Conservation (phyloP, 345 rosid genomes). For the Salix viminalis region DNA sequence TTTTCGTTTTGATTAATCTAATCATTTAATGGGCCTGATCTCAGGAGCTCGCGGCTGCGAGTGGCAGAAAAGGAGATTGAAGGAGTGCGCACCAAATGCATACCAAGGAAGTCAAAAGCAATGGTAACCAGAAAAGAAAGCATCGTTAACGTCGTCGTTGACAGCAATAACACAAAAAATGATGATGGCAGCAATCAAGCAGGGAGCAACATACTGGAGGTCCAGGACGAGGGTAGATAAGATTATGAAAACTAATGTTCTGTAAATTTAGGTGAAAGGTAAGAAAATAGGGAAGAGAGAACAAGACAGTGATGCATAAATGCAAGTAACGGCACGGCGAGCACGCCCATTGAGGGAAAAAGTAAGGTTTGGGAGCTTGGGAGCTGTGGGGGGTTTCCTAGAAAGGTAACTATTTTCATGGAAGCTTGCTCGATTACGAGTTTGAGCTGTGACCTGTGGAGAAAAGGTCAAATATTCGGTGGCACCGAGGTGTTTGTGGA, state of each 20-base stretch:
- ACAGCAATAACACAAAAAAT: not conserved
- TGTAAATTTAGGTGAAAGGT: not conserved
- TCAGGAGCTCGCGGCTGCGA: slow-evolving; percentile 44
- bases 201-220: slow-evolving; percentile 9
- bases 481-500: not conserved
- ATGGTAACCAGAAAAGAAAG: slow-evolving; percentile 31
- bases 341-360: not conserved
- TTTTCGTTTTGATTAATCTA: not conserved
- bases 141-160: not conserved
- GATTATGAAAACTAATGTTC: not conserved
- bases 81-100: slow-evolving; percentile 40
- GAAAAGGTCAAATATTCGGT: not conserved
- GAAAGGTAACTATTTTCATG: not conserved
- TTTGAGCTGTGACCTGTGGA: not conserved
- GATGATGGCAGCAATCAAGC: not conserved
- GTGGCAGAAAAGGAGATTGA: slow-evolving; percentile 33
- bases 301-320: not conserved
- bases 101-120: slow-evolving; percentile 42
- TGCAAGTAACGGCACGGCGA: not conserved
- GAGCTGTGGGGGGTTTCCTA: not conserved
- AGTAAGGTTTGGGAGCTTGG: not conserved
- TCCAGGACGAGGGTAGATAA: not conserved
- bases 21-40: not conserved
- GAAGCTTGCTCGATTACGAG: not conserved
- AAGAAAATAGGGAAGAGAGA: not conserved